Evolutionary conservation across 768 basidiomycete genomes (phyloP).

Genomic region (Mycena floridula): DNA sequence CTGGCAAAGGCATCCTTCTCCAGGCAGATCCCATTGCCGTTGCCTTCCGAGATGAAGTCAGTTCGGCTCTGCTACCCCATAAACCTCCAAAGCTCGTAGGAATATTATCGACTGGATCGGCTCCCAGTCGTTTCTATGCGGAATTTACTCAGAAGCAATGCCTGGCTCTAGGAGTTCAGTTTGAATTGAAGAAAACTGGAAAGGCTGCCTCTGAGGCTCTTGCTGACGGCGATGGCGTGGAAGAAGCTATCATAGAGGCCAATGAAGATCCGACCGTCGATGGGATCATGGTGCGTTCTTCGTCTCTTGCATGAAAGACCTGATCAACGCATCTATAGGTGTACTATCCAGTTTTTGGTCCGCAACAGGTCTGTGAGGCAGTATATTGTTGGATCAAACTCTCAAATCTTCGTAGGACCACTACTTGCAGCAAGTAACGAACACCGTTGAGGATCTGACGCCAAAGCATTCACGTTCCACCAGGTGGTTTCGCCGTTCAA

Average conservation of each 20-base stretch:
- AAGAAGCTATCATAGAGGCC: conserved; percentile 93
- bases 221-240: conserved; percentile 83
- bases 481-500: conserved; percentile 93
- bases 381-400: neutral
- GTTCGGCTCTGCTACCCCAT: conserved; percentile 29
- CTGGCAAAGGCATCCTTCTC: conserved; percentile 62
- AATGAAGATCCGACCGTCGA: conserved; percentile 82
- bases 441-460: neutral
- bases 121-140: conserved; percentile 77
- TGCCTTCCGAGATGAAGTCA: conserved; percentile 67
- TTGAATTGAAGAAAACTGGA: conserved; percentile 71
- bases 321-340: conserved; percentile 41
- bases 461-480: neutral
- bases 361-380: conserved; percentile 59
- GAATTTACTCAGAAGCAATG: conserved; percentile 93
- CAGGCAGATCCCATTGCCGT: conserved; percentile 75
- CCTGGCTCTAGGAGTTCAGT: conserved; percentile 80
- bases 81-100: conserved; percentile 77
- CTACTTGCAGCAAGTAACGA: conserved; percentile 87
- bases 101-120: conserved; percentile 80
- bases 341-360: conserved; percentile 95
- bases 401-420: conserved; percentile 58
- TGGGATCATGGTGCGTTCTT: conserved; percentile 83
- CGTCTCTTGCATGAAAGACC: neutral
- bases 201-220: conserved; percentile 43